These are phyloP conservation scores for Daldinia sp. DNA, from an alignment of 2,329 filamentous ascomycete genomes.

Conservation along the genomic window DNA sequence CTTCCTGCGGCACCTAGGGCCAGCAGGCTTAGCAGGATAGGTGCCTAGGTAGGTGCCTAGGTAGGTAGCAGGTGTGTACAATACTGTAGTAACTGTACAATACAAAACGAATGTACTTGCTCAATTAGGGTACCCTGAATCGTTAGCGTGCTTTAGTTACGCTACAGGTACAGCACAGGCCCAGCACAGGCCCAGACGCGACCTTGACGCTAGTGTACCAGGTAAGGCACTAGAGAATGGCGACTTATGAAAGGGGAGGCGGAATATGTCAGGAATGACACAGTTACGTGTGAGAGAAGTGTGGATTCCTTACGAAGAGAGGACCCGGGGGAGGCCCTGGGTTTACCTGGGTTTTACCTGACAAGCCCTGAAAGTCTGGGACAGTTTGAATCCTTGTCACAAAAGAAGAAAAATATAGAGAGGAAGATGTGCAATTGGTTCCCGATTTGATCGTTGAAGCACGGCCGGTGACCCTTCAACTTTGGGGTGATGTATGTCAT, in stretches of 20 bases:
- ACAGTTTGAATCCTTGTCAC: slow-evolving; percentile 29
- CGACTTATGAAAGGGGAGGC: slow-evolving; percentile 50
- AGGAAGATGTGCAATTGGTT: slow-evolving; percentile 8
- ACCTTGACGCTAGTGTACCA: slow-evolving; percentile 32
- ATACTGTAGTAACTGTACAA: no score
- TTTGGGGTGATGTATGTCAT: not conserved
- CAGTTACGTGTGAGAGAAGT: slow-evolving; percentile 53
- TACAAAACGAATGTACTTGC: slow-evolving; percentile 5
- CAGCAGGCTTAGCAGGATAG: not conserved
- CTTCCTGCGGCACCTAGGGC: slow-evolving; percentile 9
- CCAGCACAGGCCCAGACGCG: slow-evolving; percentile 28
- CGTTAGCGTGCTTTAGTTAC: slow-evolving; percentile 35
- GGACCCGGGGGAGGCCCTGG: not conserved
- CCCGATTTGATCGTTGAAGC: slow-evolving; percentile 5
- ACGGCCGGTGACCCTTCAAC: slow-evolving; percentile 1
- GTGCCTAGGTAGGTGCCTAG: not conserved
- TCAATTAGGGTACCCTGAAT: slow-evolving; percentile 31
- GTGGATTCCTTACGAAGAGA: slow-evolving; percentile 42
- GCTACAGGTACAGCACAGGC: slow-evolving; percentile 33
- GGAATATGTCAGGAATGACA: slow-evolving; percentile 47
- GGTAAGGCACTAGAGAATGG: slow-evolving; percentile 33
- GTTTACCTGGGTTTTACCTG: not conserved
- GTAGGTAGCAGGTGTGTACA: no score
- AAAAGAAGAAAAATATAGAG: slow-evolving; percentile 2
- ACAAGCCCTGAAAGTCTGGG: slow-evolving; percentile 3